Conservation (phyloP, 768 basidiomycete genomes). For the Xerocomus spinulosus region DNA sequence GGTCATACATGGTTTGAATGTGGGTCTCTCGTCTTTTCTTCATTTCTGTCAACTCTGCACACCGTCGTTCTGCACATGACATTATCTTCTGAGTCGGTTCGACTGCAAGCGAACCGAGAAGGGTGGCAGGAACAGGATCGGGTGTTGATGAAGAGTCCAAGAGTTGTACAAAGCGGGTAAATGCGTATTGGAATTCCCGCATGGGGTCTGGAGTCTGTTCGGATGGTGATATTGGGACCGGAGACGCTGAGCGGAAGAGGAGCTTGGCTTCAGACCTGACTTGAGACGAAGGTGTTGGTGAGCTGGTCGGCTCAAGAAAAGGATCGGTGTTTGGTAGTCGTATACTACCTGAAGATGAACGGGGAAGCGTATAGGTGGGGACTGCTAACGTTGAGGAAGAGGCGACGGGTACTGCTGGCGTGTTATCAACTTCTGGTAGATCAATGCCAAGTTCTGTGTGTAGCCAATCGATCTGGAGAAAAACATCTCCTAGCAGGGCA, state of each 20-base stretch:
- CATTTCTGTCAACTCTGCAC: constrained; percentile 59
- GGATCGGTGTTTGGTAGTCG: constrained; percentile 21
- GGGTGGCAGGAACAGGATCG: constrained; percentile 17
- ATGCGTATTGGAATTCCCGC: constrained; percentile 50
- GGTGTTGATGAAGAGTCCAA: constrained; percentile 40
- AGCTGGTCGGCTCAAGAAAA: constrained; percentile 27
- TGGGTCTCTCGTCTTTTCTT: constrained; percentile 73
- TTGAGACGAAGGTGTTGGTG: constrained; percentile 49
- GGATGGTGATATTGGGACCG: constrained; percentile 6
- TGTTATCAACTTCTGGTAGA: constrained; percentile 52
- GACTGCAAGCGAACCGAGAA: constrained; percentile 43
- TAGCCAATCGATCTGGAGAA: constrained; percentile 78
- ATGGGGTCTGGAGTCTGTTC: constrained; percentile 11
- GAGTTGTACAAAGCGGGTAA: constrained; percentile 58
- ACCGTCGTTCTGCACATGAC: constrained; percentile 59
- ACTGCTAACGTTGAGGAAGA: constrained; percentile 39
- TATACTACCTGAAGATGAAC: constrained; percentile 38
- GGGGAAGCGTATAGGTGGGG: constrained; percentile 36
- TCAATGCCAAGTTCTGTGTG: constrained; percentile 76
- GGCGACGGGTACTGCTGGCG: constrained; percentile 24
- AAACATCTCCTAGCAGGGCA: constrained; percentile 53
- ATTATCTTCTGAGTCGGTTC: constrained; percentile 77
- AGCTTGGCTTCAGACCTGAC: constrained; percentile 31
- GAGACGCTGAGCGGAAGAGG: constrained; percentile 32
- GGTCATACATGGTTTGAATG: constrained; percentile 93